Conservation (phyloP, 495 filamentous ascomycete species). For the Lineolata rhizophorae region DNA sequence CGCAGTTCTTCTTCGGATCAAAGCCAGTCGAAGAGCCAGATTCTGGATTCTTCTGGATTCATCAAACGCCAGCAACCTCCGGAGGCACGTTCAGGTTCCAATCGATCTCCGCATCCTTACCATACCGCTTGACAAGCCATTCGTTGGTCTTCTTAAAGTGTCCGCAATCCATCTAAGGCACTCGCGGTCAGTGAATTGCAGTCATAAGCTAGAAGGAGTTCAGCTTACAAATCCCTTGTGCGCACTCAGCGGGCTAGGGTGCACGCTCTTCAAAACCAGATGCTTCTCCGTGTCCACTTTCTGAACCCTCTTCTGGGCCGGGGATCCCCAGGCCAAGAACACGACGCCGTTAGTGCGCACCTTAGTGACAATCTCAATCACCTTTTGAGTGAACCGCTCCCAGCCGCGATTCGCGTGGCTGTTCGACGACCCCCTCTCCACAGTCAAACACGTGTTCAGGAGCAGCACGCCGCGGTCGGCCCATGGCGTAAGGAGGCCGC, state of each 20-base stretch:
- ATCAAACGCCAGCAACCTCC: too few species aligned
- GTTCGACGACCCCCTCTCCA: constrained; percentile 67
- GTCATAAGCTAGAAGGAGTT: neutral
- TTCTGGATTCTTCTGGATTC: too few species aligned
- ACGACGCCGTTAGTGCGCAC: constrained; percentile 61
- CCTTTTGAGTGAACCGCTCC: constrained; percentile 79
- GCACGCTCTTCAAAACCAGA: constrained; percentile 59
- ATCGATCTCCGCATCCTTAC: constrained; percentile 55
- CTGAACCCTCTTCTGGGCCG: constrained; percentile 50
- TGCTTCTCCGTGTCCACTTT: constrained; percentile 51
- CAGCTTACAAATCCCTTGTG: constrained; percentile 41
- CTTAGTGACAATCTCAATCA: constrained; percentile 67
- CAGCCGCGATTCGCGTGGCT: constrained; percentile 67
- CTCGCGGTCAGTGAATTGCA: neutral
- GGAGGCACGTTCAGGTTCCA: constrained; percentile 70
- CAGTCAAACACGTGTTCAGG: constrained; percentile 83
- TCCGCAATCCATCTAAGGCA: constrained; percentile 45
- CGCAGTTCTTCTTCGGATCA: too few species aligned
- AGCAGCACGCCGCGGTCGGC: constrained; percentile 77
- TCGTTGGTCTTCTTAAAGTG: constrained; percentile 83
- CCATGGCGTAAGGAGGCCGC: constrained; percentile 76
- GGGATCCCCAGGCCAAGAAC: constrained; percentile 80
- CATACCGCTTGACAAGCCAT: constrained; percentile 63
- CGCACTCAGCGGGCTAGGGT: constrained; percentile 82
- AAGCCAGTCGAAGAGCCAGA: too few species aligned